Evolutionary conservation across 495 filamentous ascomycete species (phyloP), one percentile per base, ranked within the genome.

Genomic region (Recurvomyces mirabilis): DNA sequence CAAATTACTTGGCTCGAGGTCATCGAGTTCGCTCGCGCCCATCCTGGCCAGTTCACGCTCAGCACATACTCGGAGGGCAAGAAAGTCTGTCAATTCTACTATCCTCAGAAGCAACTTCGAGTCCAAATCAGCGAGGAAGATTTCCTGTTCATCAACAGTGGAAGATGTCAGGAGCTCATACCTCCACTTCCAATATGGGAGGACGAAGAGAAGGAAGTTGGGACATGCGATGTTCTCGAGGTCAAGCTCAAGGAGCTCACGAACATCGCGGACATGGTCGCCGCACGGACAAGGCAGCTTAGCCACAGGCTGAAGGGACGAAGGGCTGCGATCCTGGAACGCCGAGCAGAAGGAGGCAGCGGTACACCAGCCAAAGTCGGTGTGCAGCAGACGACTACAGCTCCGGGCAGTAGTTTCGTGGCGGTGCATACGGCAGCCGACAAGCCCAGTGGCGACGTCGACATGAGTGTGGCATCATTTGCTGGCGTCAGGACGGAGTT

Each of bases 41-140:
- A 87, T 50, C 83, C 86, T 0, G 72, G 76, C 54, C 83, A 88
- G 41, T 89, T 93, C 64, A 75, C 75, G 23, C 66, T 89, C 45
- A 75, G 76, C 39, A 77, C 84, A 44, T 69, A 71, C 38, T 70
- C 73, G 32, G 79, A 81, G 52, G 80, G 79, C 0, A 64, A 72
- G 46, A 75, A 76, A 17, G 76, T 78, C 24, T 89, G 86, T 50
- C 84, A 83, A 45, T 88, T 91, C 60, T 75, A 80, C 48, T 54
- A 54, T 25, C 51, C 51, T 21, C 77, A 84, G 36, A 86, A 86
- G 54, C 81, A 85, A 49, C 75, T 78, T 52, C 73, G 80, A 19
- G 82, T 91, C 25, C 84, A 93, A 61, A 89, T 93, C 48, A 79
- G 77, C 26, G 84, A 91, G 60, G 85, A 89, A 57, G 86, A 93